These are phyloP conservation scores for Trichoderma lentiforme DNA, from an alignment of 2,329 filamentous ascomycete genomes.

Conservation along the genomic window DNA sequence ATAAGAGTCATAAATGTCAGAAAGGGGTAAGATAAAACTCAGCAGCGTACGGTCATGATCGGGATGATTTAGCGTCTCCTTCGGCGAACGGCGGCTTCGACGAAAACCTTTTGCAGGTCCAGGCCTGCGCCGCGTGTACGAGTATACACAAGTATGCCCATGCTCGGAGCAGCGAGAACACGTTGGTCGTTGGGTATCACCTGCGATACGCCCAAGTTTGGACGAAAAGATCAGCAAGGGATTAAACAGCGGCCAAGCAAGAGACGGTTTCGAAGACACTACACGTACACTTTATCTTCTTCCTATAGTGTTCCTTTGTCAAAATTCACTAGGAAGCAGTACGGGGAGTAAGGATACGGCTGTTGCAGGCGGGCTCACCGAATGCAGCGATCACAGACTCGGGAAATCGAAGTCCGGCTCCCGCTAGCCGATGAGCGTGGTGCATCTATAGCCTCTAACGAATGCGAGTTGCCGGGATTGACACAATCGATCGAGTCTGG, in stretches of 20 bases:
- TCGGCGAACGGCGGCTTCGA: slow-evolving; percentile 18
- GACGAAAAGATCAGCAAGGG: neutral
- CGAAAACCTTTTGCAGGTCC: slow-evolving; percentile 20
- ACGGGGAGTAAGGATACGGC: neutral
- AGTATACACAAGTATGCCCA: slow-evolving; percentile 17
- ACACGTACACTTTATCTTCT: neutral
- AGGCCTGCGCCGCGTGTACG: slow-evolving; percentile 18
- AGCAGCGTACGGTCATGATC: neutral
- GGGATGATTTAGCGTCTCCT: slow-evolving; percentile 2
- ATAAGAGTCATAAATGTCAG: neutral
- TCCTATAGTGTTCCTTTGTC: neutral
- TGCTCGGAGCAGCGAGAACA: slow-evolving; percentile 18
- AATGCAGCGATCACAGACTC: neutral
- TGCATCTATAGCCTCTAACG: neutral
- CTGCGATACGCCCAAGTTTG: neutral
- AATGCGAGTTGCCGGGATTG: neutral
- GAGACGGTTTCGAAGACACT: neutral
- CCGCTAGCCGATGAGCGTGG: neutral
- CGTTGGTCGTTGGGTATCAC: slow-evolving; percentile 16
- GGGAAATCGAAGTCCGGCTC: neutral
- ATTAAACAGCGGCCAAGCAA: neutral
- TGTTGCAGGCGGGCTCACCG: neutral
- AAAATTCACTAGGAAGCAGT: neutral
- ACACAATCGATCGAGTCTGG: neutral
- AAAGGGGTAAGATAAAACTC: neutral